A percentile compares a stretch with the other conserved stretches of the same genome.
Evolutionary conservation across 2,329 filamentous ascomycete genomes (phyloP).

Genomic region (Ascochyta lentis): DNA sequence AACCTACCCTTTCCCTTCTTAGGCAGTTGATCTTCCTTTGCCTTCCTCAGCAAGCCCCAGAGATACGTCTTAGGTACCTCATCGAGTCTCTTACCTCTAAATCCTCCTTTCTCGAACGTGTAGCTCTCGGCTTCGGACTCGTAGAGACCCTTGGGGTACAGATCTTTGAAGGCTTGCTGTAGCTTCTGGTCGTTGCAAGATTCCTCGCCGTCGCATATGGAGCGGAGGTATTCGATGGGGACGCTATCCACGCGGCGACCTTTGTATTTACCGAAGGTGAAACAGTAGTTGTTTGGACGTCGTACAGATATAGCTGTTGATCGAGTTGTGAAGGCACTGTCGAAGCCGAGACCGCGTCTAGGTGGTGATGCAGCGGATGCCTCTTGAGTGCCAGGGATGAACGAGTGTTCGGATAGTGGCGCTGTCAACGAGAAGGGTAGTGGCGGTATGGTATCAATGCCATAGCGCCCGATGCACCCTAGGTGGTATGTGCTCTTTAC

Average conservation of each 20-base stretch:
- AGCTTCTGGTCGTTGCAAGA: conserved; percentile 6
- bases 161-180: conserved; percentile 7
- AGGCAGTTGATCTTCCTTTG: not conserved
- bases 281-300: conserved; percentile 14
- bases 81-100: conserved; percentile 12
- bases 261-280: conserved; percentile 11
- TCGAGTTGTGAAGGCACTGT: not conserved
- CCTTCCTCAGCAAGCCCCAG: conserved; percentile 10
- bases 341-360: conserved; percentile 12
- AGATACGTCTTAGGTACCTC: conserved; percentile 12
- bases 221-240: conserved; percentile 10
- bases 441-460: not conserved
- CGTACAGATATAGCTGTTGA: not conserved
- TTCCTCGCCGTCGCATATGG: conserved; percentile 2
- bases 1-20: conserved; percentile 1
- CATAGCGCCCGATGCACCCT: conserved; percentile 22
- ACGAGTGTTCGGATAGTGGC: conserved; percentile 2
- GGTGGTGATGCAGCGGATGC: not conserved
- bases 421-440: conserved; percentile 12
- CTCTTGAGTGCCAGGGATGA: not conserved
- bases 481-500: conserved; percentile 20
- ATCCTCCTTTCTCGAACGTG: conserved; percentile 10
- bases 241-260: conserved; percentile 16
- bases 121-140: conserved; percentile 11
- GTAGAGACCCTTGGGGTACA: conserved; percentile 13